phyloP scores from a whole-genome alignment of 345 rosid species.

The Salix caprea region DNA sequence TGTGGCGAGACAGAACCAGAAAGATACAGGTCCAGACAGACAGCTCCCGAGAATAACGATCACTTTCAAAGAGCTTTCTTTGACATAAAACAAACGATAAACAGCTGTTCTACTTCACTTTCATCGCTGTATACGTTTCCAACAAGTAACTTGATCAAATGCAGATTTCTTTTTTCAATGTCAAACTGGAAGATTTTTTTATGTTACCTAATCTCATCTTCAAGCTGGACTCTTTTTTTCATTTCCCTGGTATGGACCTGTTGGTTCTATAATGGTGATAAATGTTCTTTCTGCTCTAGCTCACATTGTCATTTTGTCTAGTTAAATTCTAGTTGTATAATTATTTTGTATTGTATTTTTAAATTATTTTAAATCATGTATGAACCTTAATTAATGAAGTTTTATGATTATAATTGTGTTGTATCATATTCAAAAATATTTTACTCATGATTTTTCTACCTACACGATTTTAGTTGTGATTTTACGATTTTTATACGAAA shows the following conservation, averaged over 20 bases:
- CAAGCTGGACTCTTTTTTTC: neutral
- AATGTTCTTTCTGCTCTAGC: neutral
- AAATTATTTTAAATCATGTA: too few relatives aligned
- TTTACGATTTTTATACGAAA: too few relatives aligned
- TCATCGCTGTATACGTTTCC: neutral
- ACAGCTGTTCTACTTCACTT: neutral
- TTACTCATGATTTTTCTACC: too few relatives aligned
- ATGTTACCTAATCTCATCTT: neutral
- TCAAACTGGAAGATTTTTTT: too few relatives aligned
- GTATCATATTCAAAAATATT: too few relatives aligned
- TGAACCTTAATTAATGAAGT: too few relatives aligned
- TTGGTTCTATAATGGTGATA: neutral
- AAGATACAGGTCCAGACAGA: neutral
- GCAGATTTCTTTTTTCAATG: neutral
- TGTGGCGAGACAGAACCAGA: neutral
- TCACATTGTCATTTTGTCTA: too few relatives aligned
- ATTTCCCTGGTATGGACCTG: neutral
- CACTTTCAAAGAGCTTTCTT: conserved; percentile 6
- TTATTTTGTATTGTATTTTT: too few relatives aligned
- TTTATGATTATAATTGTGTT: too few relatives aligned
- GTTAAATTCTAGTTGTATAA: too few relatives aligned
- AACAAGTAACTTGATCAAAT: neutral
- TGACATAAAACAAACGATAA: neutral
- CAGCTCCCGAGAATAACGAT: neutral
- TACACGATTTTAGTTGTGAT: too few relatives aligned